Evolutionary conservation across 78 protist genomes (phyloP).

Genomic region (Andalucia godoyi): DNA sequence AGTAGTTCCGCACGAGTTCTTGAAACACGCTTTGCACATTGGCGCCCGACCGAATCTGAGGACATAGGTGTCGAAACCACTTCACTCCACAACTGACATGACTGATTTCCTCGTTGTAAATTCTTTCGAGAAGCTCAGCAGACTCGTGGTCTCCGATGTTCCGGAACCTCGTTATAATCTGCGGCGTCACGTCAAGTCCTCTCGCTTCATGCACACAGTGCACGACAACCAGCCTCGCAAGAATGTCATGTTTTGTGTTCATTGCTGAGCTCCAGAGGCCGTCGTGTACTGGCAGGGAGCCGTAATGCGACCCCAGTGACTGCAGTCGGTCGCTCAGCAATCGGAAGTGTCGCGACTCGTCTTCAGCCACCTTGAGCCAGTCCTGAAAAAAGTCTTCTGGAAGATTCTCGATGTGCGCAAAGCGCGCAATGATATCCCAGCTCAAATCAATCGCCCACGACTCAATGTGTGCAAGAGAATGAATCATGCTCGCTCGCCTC

Average conservation of each 20-base stretch:
- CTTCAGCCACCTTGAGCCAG: constrained; percentile 5
- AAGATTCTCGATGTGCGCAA: neutral
- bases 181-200: neutral
- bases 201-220: constrained; percentile 8
- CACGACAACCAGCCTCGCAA: neutral
- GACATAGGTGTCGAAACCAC: neutral
- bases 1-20: neutral
- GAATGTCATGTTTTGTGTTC: neutral
- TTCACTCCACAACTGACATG: neutral
- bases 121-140: neutral
- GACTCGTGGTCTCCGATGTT: neutral
- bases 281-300: neutral
- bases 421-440: constrained; percentile 4
- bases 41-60: neutral
- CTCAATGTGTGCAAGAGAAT: constrained; percentile 2
- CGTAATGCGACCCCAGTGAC: neutral
- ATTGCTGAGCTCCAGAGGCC: neutral
- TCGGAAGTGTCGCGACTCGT: neutral
- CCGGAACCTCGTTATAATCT: neutral
- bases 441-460: neutral
- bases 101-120: neutral
- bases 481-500: too few species aligned
- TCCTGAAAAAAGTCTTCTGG: constrained; percentile 2
- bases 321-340: neutral
- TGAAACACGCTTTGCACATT: neutral